Conservation (phyloP, 2,329 filamentous ascomycete genomes). For the Leptoxyphium fumago region DNA sequence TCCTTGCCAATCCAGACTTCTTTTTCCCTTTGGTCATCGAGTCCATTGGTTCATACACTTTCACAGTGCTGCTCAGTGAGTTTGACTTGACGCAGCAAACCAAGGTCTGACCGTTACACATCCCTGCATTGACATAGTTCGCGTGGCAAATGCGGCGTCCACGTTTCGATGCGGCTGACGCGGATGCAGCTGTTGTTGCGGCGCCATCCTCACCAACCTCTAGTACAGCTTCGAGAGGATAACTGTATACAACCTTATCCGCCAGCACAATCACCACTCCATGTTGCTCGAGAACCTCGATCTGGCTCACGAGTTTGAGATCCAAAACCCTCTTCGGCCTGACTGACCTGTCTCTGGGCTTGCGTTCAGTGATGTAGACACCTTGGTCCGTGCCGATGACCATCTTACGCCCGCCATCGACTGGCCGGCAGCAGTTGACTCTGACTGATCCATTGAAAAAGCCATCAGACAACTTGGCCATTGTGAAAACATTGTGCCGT, state of each 20-base stretch:
- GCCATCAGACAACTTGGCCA: slow-evolving; percentile 59
- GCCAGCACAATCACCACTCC: slow-evolving; percentile 79
- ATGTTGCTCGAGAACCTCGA: slow-evolving; percentile 93
- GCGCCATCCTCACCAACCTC: slow-evolving; percentile 53
- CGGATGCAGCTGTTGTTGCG: slow-evolving; percentile 17
- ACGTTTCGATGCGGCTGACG: slow-evolving; percentile 61
- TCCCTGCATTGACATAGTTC: slow-evolving; percentile 96
- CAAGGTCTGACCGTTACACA: slow-evolving; percentile 83
- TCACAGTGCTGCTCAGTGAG: slow-evolving; percentile 86
- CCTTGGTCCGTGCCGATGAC: slow-evolving; percentile 90
- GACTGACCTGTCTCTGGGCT: slow-evolving; percentile 60
- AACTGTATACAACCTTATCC: slow-evolving; percentile 85
- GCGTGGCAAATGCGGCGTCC: slow-evolving; percentile 96
- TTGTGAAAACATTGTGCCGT: slow-evolving; percentile 54
- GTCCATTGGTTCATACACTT: slow-evolving; percentile 97
- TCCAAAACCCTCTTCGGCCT: slow-evolving; percentile 77
- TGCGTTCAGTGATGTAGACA: slow-evolving; percentile 82
- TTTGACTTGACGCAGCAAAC: slow-evolving; percentile 95
- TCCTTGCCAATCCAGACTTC: slow-evolving; percentile 87
- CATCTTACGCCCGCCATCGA: slow-evolving; percentile 87
- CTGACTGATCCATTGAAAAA: slow-evolving; percentile 83
- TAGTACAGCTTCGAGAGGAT: slow-evolving; percentile 62
- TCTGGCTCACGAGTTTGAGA: slow-evolving; percentile 74
- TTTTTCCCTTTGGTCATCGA: slow-evolving; percentile 78
- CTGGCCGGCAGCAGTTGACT: slow-evolving; percentile 88